Conservation (phyloP, 768 basidiomycete species). For the Amanita pallidorosea region DNA sequence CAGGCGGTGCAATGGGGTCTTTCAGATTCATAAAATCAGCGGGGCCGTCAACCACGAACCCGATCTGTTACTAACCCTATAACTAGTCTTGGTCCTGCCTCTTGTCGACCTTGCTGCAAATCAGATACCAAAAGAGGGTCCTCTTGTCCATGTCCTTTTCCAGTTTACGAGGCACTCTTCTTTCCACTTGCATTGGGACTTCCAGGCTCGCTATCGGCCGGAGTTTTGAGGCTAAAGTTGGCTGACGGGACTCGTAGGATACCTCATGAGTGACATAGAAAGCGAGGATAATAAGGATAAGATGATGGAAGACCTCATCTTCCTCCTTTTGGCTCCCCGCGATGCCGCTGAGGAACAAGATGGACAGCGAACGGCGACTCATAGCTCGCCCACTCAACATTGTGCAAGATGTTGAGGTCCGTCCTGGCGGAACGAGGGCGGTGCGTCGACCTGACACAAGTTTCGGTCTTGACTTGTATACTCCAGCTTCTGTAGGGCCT, state of each 20-base stretch:
- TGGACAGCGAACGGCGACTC: neutral
- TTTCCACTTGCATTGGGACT: neutral
- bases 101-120: neutral
- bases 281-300: neutral
- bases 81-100: neutral
- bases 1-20: no score
- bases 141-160: neutral
- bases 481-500: no score
- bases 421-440: neutral
- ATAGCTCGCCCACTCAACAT: neutral
- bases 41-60: neutral
- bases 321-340: neutral
- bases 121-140: neutral
- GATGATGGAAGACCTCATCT: neutral
- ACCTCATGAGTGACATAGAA: neutral
- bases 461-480: no score
- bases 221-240: neutral
- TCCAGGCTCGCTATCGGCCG: no score
- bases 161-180: neutral
- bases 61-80: no score
- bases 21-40: no score
- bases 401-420: no score
- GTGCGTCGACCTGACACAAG: neutral
- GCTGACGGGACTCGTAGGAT: neutral
- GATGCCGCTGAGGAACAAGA: neutral